phyloP scores from a whole-genome alignment of 75 land plant genomes.

The Azolla pinnata region DNA sequence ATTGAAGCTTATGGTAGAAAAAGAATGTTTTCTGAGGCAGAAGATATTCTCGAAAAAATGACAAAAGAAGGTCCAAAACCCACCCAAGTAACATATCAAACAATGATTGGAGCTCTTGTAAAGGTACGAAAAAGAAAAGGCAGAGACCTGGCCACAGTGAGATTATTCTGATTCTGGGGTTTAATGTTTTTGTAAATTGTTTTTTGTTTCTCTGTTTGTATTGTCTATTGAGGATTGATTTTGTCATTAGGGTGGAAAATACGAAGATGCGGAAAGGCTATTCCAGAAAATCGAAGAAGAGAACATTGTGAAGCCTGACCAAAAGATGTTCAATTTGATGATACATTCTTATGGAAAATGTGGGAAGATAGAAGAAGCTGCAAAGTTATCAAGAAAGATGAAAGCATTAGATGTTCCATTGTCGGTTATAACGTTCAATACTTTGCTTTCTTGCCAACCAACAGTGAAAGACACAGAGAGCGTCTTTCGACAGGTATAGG shows the following conservation, averaged over 20 bases:
- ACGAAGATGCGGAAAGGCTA: slow-evolving; percentile 67
- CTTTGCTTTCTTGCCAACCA: slow-evolving; percentile 72
- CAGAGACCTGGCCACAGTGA: too few relatives aligned
- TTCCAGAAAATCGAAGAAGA: slow-evolving; percentile 50
- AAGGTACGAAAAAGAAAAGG: slow-evolving; percentile 69
- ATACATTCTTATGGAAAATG: slow-evolving; percentile 84
- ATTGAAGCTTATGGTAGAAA: slow-evolving; percentile 93
- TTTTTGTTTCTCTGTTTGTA: background rate
- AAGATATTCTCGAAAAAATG: slow-evolving; percentile 64
- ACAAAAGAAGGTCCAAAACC: slow-evolving; percentile 73
- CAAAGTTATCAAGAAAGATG: slow-evolving; percentile 55
- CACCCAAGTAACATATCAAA: slow-evolving; percentile 79
- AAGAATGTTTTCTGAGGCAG: slow-evolving; percentile 55
- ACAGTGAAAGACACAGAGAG: slow-evolving; percentile 70
- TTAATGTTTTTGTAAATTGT: background rate
- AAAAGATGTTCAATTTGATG: slow-evolving; percentile 86
- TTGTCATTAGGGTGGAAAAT: slow-evolving; percentile 46
- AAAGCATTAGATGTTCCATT: slow-evolving; percentile 48
- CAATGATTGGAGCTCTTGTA: slow-evolving; percentile 60
- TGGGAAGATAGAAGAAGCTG: slow-evolving; percentile 60
- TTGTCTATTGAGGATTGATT: slow-evolving; percentile 8
- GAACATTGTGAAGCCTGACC: slow-evolving; percentile 70
- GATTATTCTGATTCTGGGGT: background rate
- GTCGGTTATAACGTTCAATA: slow-evolving; percentile 75
- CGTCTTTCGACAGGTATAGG: slow-evolving; percentile 76